phyloP scores from a whole-genome alignment of 768 basidiomycete species.

The Xerocomus brunneocitrinus region DNA sequence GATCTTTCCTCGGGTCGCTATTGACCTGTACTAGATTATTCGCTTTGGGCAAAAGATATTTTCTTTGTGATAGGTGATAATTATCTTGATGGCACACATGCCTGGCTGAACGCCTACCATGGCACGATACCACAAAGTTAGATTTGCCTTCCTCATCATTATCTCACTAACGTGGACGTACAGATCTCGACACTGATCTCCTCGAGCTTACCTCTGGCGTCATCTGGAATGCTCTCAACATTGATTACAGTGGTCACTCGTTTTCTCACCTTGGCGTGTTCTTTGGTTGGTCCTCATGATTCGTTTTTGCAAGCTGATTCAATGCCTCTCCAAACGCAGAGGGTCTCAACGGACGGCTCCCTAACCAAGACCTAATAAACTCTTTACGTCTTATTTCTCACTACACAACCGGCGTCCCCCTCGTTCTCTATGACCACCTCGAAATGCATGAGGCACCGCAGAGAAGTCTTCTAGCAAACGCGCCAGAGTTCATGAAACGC shows the following conservation, averaged over 20 bases:
- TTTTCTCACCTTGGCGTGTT: slow-evolving; percentile 95
- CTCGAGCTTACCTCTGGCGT: slow-evolving; percentile 73
- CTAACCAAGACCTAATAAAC: slow-evolving; percentile 94
- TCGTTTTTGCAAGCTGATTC: slow-evolving; percentile 2
- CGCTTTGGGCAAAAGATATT: slow-evolving; percentile 94
- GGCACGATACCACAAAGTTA: slow-evolving; percentile 60
- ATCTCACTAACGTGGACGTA: background rate
- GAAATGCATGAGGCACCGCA: slow-evolving; percentile 43
- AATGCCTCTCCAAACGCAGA: slow-evolving; percentile 44
- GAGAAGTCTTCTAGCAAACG: slow-evolving; percentile 36
- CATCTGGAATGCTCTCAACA: slow-evolving; percentile 91
- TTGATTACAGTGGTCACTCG: slow-evolving; percentile 96
- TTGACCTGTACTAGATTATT: slow-evolving; percentile 52
- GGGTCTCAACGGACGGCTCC: slow-evolving; percentile 90
- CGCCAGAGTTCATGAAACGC: slow-evolving; percentile 42
- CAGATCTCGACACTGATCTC: slow-evolving; percentile 64
- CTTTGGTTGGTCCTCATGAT: slow-evolving; percentile 57
- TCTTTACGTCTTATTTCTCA: slow-evolving; percentile 69
- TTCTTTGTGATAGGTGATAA: slow-evolving; percentile 87
- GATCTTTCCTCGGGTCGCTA: background rate
- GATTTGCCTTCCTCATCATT: slow-evolving; percentile 7
- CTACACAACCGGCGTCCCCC: slow-evolving; percentile 70
- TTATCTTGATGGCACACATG: slow-evolving; percentile 87
- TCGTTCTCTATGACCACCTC: slow-evolving; percentile 75
- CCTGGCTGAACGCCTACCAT: slow-evolving; percentile 86